phyloP scores from a whole-genome alignment of 2,329 filamentous ascomycete species.

The Amphichorda felina region DNA sequence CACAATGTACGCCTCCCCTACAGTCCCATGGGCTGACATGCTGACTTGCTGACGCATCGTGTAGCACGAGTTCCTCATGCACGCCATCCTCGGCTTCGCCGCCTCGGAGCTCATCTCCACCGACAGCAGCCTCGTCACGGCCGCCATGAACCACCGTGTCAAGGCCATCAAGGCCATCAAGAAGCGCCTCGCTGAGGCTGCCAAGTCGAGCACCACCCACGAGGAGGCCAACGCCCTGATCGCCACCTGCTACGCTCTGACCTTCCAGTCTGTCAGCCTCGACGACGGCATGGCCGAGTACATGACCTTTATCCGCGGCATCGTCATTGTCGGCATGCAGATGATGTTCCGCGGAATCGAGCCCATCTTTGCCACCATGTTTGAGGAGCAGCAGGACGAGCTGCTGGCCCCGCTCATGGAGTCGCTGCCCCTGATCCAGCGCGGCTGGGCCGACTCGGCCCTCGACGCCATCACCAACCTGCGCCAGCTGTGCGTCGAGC shows the following conservation, averaged over 20 bases:
- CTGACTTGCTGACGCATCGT: conserved; percentile 2
- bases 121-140: conserved; percentile 37
- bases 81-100: conserved; percentile 55
- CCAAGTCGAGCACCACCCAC: conserved; percentile 25
- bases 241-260: conserved; percentile 46
- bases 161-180: conserved; percentile 54
- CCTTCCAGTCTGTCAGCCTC: conserved; percentile 45
- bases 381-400: conserved; percentile 26
- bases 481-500: conserved; percentile 27
- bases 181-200: conserved; percentile 31
- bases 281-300: conserved; percentile 48
- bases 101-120: conserved; percentile 50
- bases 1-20: conserved; percentile 45
- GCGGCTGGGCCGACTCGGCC: conserved; percentile 33
- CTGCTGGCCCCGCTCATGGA: conserved; percentile 32
- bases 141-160: conserved; percentile 52
- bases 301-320: conserved; percentile 47
- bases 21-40: not conserved
- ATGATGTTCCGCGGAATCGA: conserved; percentile 36
- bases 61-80: conserved; percentile 56
- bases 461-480: conserved; percentile 28
- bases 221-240: conserved; percentile 48
- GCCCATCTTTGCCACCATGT: conserved; percentile 36
- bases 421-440: conserved; percentile 30
- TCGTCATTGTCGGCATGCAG: conserved; percentile 41